Conservation (phyloP, 257 asterid genomes). For the Coffea canephora region DNA sequence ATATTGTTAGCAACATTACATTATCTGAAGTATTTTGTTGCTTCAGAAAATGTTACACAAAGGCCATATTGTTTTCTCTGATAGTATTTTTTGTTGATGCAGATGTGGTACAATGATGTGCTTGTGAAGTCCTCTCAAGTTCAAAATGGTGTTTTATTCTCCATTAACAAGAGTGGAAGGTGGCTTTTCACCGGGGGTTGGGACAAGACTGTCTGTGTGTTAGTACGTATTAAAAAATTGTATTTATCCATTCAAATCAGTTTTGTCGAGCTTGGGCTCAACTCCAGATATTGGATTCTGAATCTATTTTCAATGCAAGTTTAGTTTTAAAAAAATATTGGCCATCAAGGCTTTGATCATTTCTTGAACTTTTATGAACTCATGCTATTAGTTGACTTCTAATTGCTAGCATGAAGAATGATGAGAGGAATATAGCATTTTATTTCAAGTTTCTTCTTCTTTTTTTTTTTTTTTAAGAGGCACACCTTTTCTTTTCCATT, state of each 20-base stretch:
- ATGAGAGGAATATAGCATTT: neutral
- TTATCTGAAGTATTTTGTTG: neutral
- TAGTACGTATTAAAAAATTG: constrained; percentile 34
- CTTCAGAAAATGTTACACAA: neutral
- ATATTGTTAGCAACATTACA: neutral
- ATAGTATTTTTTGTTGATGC: constrained; percentile 8
- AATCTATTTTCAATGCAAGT: neutral
- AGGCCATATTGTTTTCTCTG: neutral
- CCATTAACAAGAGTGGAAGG: constrained; percentile 55
- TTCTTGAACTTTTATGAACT: neutral
- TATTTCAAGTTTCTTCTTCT: neutral
- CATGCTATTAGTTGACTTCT: neutral
- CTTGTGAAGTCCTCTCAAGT: constrained; percentile 50
- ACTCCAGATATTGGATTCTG: neutral
- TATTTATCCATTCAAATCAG: neutral
- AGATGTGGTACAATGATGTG: constrained; percentile 66
- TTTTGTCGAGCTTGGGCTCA: neutral
- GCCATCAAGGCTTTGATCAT: neutral
- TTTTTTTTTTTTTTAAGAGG: too few relatives aligned
- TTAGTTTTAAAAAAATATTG: neutral
- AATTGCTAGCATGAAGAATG: neutral
- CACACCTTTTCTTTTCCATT: neutral
- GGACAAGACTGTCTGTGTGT: constrained; percentile 67
- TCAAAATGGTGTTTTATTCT: constrained; percentile 65
- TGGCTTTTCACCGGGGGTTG: constrained; percentile 82